Evolutionary conservation across 2,329 filamentous ascomycete species (phyloP).

Genomic region (Eutypa lata): DNA sequence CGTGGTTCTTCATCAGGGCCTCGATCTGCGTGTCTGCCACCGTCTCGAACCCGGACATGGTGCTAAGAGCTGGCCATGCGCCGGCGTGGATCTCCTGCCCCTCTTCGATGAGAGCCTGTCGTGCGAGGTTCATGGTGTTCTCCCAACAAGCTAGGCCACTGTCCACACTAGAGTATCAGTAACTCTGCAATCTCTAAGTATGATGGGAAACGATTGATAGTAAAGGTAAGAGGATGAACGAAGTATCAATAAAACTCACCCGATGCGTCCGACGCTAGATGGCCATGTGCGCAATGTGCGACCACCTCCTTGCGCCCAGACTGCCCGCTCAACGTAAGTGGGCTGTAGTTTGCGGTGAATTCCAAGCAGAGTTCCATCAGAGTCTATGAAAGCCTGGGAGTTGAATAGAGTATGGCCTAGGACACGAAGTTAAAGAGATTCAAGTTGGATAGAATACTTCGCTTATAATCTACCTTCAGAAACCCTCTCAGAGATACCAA

Average conservation of each 20-base stretch:
- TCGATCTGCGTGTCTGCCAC: conserved; percentile 42
- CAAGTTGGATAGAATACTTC: background rate
- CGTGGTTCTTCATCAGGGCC: conserved; percentile 43
- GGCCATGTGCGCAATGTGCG: conserved; percentile 21
- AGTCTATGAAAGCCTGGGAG: conserved; percentile 24
- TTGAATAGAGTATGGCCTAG: conserved; percentile 28
- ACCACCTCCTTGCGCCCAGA: conserved; percentile 28
- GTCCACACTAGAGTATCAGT: too few species aligned
- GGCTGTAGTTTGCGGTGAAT: conserved; percentile 31
- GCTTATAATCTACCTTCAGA: background rate
- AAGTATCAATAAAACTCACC: background rate
- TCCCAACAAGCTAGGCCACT: conserved; percentile 31
- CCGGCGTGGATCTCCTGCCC: conserved; percentile 27
- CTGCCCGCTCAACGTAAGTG: conserved; percentile 26
- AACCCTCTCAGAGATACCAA: conserved; percentile 25
- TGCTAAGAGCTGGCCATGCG: conserved; percentile 28
- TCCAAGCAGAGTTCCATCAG: conserved; percentile 22
- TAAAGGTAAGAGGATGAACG: background rate
- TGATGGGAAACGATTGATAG: conserved; percentile 6
- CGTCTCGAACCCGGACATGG: conserved; percentile 33
- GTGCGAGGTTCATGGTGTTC: conserved; percentile 27
- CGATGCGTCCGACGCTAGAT: background rate
- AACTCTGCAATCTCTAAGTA: conserved; percentile 1
- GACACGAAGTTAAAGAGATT: background rate
- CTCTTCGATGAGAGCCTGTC: conserved; percentile 27